These are phyloP conservation scores for Wallemia hederae DNA, from an alignment of 1,284 basidiomycete species.

Conservation along the genomic window DNA sequence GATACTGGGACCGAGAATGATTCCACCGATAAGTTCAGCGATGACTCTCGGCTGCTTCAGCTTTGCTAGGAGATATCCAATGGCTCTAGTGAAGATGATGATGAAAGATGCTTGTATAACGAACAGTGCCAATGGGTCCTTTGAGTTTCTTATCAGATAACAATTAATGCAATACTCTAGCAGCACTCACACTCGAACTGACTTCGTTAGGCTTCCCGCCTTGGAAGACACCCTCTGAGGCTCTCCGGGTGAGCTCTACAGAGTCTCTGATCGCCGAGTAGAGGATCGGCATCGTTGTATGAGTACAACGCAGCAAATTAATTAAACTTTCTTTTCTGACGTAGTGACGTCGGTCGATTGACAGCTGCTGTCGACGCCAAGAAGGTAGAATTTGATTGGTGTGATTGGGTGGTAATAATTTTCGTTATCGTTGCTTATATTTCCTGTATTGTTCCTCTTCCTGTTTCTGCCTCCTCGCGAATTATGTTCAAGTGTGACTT, in stretches of 20 bases:
- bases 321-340: no score
- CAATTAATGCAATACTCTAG: background rate
- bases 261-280: background rate
- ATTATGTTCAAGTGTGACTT: no score
- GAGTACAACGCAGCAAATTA: no score
- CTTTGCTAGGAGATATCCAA: conserved; percentile 13
- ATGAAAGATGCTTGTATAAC: conserved; percentile 13
- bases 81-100: conserved; percentile 16
- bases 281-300: background rate
- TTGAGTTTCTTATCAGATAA: background rate
- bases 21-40: conserved; percentile 18
- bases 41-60: conserved; percentile 17
- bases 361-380: no score
- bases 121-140: background rate
- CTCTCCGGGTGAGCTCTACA: background rate
- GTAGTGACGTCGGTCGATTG: no score
- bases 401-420: no score
- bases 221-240: background rate
- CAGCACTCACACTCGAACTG: background rate
- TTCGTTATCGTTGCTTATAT: no score
- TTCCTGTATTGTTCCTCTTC: no score
- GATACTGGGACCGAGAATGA: conserved; percentile 12
- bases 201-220: background rate
- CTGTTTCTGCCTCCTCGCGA: no score
- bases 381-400: no score